A percentile compares a stretch with the other conserved stretches of the same genome.
Evolutionary conservation across 495 filamentous ascomycete genomes (phyloP).

Genomic region (Friedmanniomyces endolithicus): DNA sequence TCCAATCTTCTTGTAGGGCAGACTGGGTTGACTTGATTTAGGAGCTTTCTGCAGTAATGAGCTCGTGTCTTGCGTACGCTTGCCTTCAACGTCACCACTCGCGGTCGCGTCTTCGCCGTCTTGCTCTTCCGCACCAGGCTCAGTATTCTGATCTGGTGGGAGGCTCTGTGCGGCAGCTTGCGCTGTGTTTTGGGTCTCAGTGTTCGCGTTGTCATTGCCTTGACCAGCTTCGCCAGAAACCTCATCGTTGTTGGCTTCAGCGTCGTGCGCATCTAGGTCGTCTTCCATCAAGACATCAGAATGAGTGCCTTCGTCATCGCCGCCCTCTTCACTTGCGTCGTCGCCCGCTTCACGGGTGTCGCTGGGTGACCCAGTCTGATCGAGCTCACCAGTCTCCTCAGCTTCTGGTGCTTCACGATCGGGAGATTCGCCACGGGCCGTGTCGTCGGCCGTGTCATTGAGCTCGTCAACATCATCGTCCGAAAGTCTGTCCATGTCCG

Average conservation of each 20-base stretch:
- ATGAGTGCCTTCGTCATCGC: conserved; percentile 1
- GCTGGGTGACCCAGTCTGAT: conserved; percentile 14
- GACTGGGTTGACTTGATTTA: conserved; percentile 19
- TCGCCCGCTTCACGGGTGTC: conserved; percentile 12
- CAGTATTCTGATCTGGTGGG: background rate
- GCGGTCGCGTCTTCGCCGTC: background rate
- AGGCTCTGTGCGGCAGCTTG: background rate
- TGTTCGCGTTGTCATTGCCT: background rate
- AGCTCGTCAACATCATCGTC: conserved; percentile 44
- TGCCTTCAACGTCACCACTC: background rate
- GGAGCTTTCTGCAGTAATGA: background rate
- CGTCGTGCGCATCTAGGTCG: conserved; percentile 15
- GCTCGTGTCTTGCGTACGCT: background rate
- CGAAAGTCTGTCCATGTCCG: conserved; percentile 43
- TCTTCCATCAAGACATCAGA: conserved; percentile 18
- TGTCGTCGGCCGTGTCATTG: conserved; percentile 29
- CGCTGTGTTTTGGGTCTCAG: background rate
- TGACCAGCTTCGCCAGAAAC: conserved; percentile 2
- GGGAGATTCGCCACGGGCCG: conserved; percentile 33
- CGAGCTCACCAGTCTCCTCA: conserved; percentile 29
- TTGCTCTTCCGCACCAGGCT: conserved; percentile 1
- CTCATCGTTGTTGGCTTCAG: conserved; percentile 17
- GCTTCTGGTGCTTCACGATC: conserved; percentile 21
- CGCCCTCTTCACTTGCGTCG: background rate
- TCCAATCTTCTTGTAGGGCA: conserved; percentile 83